Conservation (phyloP, 192 early-diverging fungal species). For the Diversispora eburnea region DNA sequence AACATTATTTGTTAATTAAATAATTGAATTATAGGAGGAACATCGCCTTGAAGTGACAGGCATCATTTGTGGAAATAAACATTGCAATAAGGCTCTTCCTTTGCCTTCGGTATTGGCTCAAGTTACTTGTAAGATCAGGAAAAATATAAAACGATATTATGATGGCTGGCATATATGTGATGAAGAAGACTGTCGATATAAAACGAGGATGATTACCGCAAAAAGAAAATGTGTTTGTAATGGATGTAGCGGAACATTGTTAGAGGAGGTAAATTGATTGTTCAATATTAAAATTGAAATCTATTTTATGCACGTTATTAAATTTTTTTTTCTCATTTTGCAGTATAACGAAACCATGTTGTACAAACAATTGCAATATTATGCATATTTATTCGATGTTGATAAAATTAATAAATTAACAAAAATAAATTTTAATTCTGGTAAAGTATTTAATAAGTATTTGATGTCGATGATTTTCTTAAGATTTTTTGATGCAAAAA, state of each 20-base stretch:
- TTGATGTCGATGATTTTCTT: too few species aligned
- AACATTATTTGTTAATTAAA: slow-evolving; percentile 27
- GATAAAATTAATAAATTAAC: slow-evolving; percentile 33
- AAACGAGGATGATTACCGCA: slow-evolving; percentile 61
- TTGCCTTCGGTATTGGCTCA: slow-evolving; percentile 57
- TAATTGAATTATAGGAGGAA: slow-evolving; percentile 16
- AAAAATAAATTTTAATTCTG: background rate
- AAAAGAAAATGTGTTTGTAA: slow-evolving; percentile 63
- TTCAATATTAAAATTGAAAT: background rate
- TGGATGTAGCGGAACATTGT: slow-evolving; percentile 67
- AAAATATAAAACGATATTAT: slow-evolving; percentile 68
- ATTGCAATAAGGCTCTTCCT: slow-evolving; percentile 50
- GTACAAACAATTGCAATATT: slow-evolving; percentile 82
- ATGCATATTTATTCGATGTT: slow-evolving; percentile 64
- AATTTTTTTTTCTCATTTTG: background rate
- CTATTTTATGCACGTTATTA: slow-evolving; percentile 3
- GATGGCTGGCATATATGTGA: slow-evolving; percentile 76
- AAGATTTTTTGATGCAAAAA: too few species aligned
- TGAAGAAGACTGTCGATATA: slow-evolving; percentile 63
- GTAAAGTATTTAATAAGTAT: background rate
- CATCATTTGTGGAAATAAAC: background rate
- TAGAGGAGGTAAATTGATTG: slow-evolving; percentile 50
- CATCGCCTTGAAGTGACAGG: background rate
- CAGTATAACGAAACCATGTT: slow-evolving; percentile 74
- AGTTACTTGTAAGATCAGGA: slow-evolving; percentile 61